Evolutionary conservation across 169 alveolate species (phyloP).

Genomic region (Plasmodium inui): DNA sequence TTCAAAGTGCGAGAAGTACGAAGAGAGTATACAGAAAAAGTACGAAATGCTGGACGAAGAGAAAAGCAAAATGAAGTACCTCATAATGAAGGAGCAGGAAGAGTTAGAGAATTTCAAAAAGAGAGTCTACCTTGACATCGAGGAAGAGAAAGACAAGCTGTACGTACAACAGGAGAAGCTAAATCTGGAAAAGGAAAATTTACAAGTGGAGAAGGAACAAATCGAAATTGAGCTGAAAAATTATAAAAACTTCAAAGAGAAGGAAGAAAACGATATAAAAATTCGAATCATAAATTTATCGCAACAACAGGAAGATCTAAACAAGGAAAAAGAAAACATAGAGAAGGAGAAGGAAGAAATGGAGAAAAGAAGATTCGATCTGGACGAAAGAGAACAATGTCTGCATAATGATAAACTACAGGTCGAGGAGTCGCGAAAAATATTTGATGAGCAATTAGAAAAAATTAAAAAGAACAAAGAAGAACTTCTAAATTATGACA

Average conservation of each 20-base stretch:
- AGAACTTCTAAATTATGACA: constrained; percentile 55
- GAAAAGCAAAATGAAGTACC: constrained; percentile 61
- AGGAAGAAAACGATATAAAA: constrained; percentile 73
- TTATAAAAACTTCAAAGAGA: constrained; percentile 67
- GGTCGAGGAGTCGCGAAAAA: constrained; percentile 67
- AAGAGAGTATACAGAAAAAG: constrained; percentile 57
- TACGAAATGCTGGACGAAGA: constrained; percentile 54
- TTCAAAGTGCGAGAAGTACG: constrained; percentile 61
- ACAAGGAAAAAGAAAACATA: constrained; percentile 56
- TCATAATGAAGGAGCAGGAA: constrained; percentile 70
- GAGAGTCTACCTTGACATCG: constrained; percentile 44
- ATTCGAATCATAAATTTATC: constrained; percentile 64
- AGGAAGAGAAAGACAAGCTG: constrained; percentile 70
- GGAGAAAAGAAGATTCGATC: constrained; percentile 47
- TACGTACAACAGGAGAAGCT: constrained; percentile 66
- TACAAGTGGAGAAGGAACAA: constrained; percentile 72
- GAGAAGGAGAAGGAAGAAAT: constrained; percentile 71
- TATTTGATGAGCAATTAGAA: constrained; percentile 68
- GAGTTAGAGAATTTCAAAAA: constrained; percentile 65
- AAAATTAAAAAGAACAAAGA: constrained; percentile 71
- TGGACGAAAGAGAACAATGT: constrained; percentile 49
- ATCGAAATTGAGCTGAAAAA: constrained; percentile 72
- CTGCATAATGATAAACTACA: constrained; percentile 64
- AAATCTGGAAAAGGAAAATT: constrained; percentile 69
- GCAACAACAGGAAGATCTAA: constrained; percentile 69